Evolutionary conservation across 345 rosid genomes (phyloP).

Genomic region (Eucalyptus erythrocorys): DNA sequence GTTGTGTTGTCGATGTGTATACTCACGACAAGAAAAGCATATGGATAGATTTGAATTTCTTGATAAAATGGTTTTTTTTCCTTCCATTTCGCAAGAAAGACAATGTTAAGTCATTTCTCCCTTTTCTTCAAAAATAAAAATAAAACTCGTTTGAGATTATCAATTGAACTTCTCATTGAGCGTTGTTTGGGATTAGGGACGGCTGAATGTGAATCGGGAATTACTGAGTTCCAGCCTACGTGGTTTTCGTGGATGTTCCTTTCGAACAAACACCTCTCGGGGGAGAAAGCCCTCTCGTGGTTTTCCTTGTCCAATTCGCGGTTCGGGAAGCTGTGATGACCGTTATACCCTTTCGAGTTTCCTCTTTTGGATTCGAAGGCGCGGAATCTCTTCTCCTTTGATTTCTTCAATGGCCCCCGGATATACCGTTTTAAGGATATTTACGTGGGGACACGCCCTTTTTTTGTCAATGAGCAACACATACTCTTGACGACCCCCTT

Average conservation of each 20-base stretch:
- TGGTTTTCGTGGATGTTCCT: too few species aligned
- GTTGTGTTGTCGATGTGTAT: background rate
- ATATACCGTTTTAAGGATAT: background rate
- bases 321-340: background rate
- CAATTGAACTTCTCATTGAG: background rate
- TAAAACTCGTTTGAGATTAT: background rate
- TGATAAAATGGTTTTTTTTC: too few species aligned
- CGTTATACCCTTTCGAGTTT: too few species aligned
- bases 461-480: background rate
- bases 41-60: background rate
- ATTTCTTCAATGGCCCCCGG: background rate
- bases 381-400: background rate
- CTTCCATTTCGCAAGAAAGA: background rate
- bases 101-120: too few species aligned
- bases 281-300: too few species aligned
- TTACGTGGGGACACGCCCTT: background rate
- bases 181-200: background rate
- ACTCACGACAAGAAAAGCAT: background rate
- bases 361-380: background rate
- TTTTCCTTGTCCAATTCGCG: too few species aligned
- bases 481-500: too few species aligned
- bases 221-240: background rate
- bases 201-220: accelerated
- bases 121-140: too few species aligned
- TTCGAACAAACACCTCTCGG: too few species aligned